phyloP scores from a whole-genome alignment of 257 asterid genomes.

The Solanum rostratum region DNA sequence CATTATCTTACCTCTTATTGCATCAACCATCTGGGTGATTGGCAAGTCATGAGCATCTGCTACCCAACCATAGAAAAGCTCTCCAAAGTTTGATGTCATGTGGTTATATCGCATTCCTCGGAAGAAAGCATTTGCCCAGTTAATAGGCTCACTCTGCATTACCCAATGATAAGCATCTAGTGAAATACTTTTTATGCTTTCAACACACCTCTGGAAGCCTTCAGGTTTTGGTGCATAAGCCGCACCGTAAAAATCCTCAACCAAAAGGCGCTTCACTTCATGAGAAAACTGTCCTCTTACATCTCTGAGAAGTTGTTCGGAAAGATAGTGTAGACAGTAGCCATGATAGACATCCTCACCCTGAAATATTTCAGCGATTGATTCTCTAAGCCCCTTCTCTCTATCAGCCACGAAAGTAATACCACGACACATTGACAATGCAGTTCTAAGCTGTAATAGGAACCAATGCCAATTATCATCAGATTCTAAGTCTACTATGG shows the following conservation, averaged over 20 bases:
- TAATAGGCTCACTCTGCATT: constrained; percentile 78
- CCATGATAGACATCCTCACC: constrained; percentile 69
- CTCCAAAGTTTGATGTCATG: constrained; percentile 71
- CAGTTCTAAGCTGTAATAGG: constrained; percentile 64
- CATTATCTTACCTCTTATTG: constrained; percentile 55
- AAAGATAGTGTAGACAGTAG: constrained; percentile 65
- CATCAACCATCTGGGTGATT: constrained; percentile 88
- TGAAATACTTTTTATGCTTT: constrained; percentile 71
- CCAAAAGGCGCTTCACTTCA: constrained; percentile 77
- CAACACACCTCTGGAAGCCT: constrained; percentile 57
- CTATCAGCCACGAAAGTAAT: constrained; percentile 78
- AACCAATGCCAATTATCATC: constrained; percentile 95
- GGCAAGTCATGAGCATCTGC: constrained; percentile 90
- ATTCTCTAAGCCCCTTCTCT: constrained; percentile 76
- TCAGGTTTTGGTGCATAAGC: constrained; percentile 62
- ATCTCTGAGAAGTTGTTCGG: constrained; percentile 79
- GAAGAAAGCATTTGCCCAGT: constrained; percentile 84
- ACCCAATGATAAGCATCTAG: constrained; percentile 77
- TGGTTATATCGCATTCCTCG: constrained; percentile 79
- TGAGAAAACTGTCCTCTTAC: constrained; percentile 74
- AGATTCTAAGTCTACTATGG: constrained; percentile 80
- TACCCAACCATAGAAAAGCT: constrained; percentile 75
- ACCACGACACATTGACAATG: constrained; percentile 46
- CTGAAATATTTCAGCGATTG: constrained; percentile 60
- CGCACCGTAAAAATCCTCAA: constrained; percentile 63